Evolutionary conservation across 192 early-diverging fungal species (phyloP).

Genomic region (Allomyces macrogynus): DNA sequence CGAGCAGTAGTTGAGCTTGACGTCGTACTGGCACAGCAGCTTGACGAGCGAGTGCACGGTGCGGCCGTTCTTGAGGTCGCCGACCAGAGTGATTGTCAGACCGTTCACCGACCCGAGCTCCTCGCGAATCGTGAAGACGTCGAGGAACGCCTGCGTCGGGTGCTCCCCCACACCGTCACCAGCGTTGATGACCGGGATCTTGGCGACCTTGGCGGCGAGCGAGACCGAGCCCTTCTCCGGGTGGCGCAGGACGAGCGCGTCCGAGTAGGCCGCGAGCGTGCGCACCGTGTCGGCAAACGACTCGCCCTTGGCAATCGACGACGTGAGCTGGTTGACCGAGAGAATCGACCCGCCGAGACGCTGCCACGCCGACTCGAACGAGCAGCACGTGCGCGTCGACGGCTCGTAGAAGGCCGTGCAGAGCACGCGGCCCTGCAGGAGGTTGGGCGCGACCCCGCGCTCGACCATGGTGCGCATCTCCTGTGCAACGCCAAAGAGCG

Average conservation of each 20-base stretch:
- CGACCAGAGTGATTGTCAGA: slow-evolving; percentile 82
- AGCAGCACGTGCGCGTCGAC: slow-evolving; percentile 78
- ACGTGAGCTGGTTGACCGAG: slow-evolving; percentile 55
- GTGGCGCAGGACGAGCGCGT: slow-evolving; percentile 82
- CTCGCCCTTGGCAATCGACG: slow-evolving; percentile 92
- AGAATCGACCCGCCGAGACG: slow-evolving; percentile 84
- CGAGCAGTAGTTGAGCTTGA: slow-evolving; percentile 83
- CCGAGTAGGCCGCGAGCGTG: slow-evolving; percentile 78
- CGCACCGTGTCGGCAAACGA: slow-evolving; percentile 82
- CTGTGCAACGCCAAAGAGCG: slow-evolving; percentile 84
- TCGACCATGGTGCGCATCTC: slow-evolving; percentile 93
- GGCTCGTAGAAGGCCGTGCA: slow-evolving; percentile 94
- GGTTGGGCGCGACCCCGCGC: slow-evolving; percentile 59
- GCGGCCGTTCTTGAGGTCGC: slow-evolving; percentile 92
- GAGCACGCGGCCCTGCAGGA: slow-evolving; percentile 79
- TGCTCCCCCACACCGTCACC: slow-evolving; percentile 96
- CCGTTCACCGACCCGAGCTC: slow-evolving; percentile 93
- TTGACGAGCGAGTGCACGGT: slow-evolving; percentile 90
- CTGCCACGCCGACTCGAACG: slow-evolving; percentile 86
- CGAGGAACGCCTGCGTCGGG: slow-evolving; percentile 93
- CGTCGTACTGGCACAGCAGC: slow-evolving; percentile 73
- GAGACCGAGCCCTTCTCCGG: slow-evolving; percentile 68
- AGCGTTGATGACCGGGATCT: slow-evolving; percentile 85
- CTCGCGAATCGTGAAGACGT: slow-evolving; percentile 78
- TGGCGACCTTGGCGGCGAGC: slow-evolving; percentile 66